Evolutionary conservation across 306 rosid species (phyloP), one percentile per base, ranked within the genome.

Genomic region (Trifolium fragiferum): DNA sequence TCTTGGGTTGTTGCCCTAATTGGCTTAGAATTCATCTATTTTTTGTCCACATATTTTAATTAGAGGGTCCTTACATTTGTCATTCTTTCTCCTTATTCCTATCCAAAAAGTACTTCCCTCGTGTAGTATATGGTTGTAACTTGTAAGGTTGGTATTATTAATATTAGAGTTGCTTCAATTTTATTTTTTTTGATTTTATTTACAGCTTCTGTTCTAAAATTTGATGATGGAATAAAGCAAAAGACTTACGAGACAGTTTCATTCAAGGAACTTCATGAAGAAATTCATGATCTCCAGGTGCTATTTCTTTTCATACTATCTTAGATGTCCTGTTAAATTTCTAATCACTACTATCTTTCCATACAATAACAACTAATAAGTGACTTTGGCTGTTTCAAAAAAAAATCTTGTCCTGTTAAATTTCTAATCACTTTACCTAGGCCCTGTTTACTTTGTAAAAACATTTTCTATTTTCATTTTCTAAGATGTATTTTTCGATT

Each of bases 151-250:
- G 51, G 15, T 73, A 15, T 76, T 71, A 47, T 30, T 62, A 68
- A 58, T 77, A 57, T 70, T 69, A 74, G 72, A 80, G 66, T 43
- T 81, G 16, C 61, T 35, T 8, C 47, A 35, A 62, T 1, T 20
- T 72, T 65, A 41, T 21, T 51, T 60, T 30, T 33, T 60, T 30
- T 33, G 23, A 53, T 43, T 60, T n/a, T 11, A 55, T 51, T 72
- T 84, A 46, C 92, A 94, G 97, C 95, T 59, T 92, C 96, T 33
- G 47, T 6, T 80, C 84, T 92, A 73, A 72, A 92, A 84, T 94
- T 90, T 89, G 93, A 85, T 66, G 96, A 94, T 84, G 72, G 19
- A 35, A 75, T 75, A 82, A 88, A 67, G 93, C 90, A 86, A 82
- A 76, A 74, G 68, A 79, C 69, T 27, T 86, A 88, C 44, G 60